Conservation (phyloP, 257 asterid species). For the Petunia axillaris region DNA sequence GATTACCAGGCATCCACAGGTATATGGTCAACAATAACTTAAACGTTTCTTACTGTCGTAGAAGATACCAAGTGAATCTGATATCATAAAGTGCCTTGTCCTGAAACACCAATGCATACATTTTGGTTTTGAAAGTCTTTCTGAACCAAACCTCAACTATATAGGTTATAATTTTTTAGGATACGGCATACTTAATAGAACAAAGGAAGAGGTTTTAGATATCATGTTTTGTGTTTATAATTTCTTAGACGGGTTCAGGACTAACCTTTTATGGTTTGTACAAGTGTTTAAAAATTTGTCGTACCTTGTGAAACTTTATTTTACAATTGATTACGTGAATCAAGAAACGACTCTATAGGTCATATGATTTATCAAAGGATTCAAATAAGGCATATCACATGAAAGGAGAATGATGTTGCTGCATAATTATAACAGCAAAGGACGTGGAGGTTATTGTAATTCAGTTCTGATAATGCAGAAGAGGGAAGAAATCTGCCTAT, state of each 20-base stretch:
- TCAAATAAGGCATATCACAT: neutral
- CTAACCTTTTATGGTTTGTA: neutral
- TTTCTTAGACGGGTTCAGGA: neutral
- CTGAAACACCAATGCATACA: neutral
- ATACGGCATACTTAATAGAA: neutral
- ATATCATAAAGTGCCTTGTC: neutral
- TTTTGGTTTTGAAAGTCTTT: neutral
- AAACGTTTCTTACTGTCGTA: neutral
- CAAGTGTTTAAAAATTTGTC: neutral
- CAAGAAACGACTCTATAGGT: neutral
- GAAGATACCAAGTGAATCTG: neutral
- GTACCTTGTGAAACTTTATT: neutral
- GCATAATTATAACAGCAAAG: neutral
- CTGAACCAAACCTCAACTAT: neutral
- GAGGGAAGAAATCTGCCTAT: neutral
- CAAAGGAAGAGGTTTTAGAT: neutral
- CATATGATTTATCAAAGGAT: neutral
- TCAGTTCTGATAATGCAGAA: neutral
- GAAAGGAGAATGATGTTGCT: neutral
- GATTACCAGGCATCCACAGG: conserved; percentile 99
- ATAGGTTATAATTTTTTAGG: neutral
- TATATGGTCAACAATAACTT: conserved; percentile 29
- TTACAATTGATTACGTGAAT: neutral
- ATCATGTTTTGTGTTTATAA: neutral
- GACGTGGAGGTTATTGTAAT: neutral